Conservation (phyloP, 1,139 yeast genomes). For the Magnusiomyces tetraspermus region DNA sequence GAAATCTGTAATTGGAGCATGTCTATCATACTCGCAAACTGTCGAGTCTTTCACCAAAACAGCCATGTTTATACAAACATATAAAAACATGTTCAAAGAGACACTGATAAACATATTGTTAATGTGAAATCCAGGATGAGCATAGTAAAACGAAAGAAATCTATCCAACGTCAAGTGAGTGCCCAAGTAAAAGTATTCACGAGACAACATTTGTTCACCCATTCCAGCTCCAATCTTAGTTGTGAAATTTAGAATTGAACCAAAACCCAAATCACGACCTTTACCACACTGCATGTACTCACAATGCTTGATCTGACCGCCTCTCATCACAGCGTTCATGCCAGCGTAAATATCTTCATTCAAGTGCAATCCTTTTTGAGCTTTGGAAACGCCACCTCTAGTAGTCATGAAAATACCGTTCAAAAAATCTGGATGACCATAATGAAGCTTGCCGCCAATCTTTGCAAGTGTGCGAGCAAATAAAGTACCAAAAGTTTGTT, state of each 20-base stretch:
- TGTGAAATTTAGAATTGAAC: conserved; percentile 73
- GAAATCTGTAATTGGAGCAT: conserved; percentile 50
- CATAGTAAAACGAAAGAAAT: conserved; percentile 76
- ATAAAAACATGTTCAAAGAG: conserved; percentile 62
- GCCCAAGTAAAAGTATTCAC: conserved; percentile 78
- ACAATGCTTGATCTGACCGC: conserved; percentile 80
- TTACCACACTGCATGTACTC: conserved; percentile 89
- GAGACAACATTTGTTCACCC: conserved; percentile 83
- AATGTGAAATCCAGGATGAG: conserved; percentile 85
- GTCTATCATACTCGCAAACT: conserved; percentile 45
- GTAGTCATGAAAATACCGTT: conserved; percentile 83
- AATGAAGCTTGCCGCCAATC: conserved; percentile 80
- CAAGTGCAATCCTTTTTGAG: conserved; percentile 75
- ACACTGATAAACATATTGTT: conserved; percentile 71
- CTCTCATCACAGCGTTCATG: conserved; percentile 69
- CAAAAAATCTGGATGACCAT: conserved; percentile 86
- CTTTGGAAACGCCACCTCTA: conserved; percentile 83
- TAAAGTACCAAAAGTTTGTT: conserved; percentile 84
- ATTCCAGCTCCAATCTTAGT: conserved; percentile 90
- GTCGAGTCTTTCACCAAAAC: conserved; percentile 52
- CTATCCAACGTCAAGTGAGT: conserved; percentile 70
- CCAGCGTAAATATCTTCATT: conserved; percentile 93
- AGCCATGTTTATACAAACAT: conserved; percentile 59
- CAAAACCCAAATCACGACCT: conserved; percentile 82
- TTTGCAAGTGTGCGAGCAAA: conserved; percentile 80